These are phyloP conservation scores for Phialophora macrospora DNA, from an alignment of 2,329 filamentous ascomycete genomes.

Conservation along the genomic window DNA sequence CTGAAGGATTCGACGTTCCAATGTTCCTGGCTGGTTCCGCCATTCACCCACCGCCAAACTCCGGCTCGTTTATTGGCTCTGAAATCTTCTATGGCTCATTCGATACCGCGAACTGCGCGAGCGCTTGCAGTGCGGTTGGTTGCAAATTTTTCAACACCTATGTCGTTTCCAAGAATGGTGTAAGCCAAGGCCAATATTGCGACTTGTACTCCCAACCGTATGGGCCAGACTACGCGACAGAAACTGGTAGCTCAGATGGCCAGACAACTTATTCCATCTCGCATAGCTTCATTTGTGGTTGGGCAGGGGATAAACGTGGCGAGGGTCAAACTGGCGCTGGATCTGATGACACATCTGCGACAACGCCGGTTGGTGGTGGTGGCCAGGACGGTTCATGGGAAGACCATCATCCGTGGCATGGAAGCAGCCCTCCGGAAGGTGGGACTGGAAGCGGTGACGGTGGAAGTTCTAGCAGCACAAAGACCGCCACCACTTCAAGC, in stretches of 20 bases:
- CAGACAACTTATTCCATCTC: slow-evolving; percentile 27
- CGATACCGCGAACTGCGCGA: slow-evolving; percentile 29
- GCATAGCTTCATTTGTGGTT: slow-evolving; percentile 24
- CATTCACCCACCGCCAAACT: slow-evolving; percentile 25
- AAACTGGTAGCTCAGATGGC: slow-evolving; percentile 24
- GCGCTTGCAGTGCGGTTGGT: slow-evolving; percentile 19
- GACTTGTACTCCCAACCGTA: slow-evolving; percentile 28
- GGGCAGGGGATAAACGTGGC: slow-evolving; percentile 21
- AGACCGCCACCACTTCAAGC: background rate
- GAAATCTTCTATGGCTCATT: slow-evolving; percentile 30
- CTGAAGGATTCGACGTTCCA: slow-evolving; percentile 28
- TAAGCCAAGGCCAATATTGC: slow-evolving; percentile 31
- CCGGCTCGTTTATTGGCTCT: slow-evolving; percentile 28
- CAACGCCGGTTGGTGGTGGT: background rate
- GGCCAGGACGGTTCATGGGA: slow-evolving; percentile 21
- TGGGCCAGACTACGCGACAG: slow-evolving; percentile 23
- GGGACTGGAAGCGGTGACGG: background rate
- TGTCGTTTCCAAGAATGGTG: slow-evolving; percentile 28
- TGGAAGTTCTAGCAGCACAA: slow-evolving; percentile 3
- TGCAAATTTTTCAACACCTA: slow-evolving; percentile 36
- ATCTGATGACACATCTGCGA: background rate
- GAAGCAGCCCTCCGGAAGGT: slow-evolving; percentile 14
- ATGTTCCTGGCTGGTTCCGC: slow-evolving; percentile 25
- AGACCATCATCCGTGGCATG: slow-evolving; percentile 27
- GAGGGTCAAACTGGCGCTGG: slow-evolving; percentile 1